Base-by-base conservation (phyloP, 1,284 basidiomycete genomes). In the Apiotrichum porosum region DNA sequence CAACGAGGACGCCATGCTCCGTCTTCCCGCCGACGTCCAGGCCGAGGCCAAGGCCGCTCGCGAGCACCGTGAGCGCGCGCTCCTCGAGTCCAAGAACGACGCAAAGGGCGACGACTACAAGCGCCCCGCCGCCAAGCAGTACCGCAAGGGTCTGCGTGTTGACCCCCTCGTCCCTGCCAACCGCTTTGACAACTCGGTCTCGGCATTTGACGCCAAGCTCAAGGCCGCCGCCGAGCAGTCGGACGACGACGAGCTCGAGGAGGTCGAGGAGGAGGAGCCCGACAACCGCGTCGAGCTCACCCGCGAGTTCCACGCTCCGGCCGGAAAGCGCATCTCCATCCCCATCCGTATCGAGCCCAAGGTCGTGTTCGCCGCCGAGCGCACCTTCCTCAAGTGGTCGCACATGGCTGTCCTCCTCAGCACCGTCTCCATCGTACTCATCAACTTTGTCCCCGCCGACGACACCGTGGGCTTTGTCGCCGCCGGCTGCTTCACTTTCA, bases 271-370 rank as follows among this genome's bases (percentile, higher is more conserved):
- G 41, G 63, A 63, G 22, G 59, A 60, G 24, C 54, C 51, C 15
- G 57, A 49, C 19, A 42, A 50, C 3, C 45, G 42, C 24, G 68
- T 68, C 13, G 70, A 74, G 45, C 79, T 80, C 62, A 83, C 88
- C 39, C 78, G 86, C 51, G 80, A 84, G 51, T 91, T 90, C 83
- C 77, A 72, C 21, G 92, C 93, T 3, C 54, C 87, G 2, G 76
- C 80, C 37, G 94, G 94, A 17, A 97, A 97, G 77, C 81, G 82
- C 57, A 92, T 98, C 51, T 82, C 90, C 1, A 81, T 98, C 1
- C 93, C 94, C 30, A 85, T 98, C 28, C 82, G 94, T 43, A 81
- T 98, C 48, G 94, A 98, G 74, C 94, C 94, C 31, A 98, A 98
- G 75, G 70, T 73, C 36, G 95, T 95, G 68, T 98, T 97, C 70